Conservation (phyloP, 768 basidiomycete species). For the Boletus rubescentipes region DNA sequence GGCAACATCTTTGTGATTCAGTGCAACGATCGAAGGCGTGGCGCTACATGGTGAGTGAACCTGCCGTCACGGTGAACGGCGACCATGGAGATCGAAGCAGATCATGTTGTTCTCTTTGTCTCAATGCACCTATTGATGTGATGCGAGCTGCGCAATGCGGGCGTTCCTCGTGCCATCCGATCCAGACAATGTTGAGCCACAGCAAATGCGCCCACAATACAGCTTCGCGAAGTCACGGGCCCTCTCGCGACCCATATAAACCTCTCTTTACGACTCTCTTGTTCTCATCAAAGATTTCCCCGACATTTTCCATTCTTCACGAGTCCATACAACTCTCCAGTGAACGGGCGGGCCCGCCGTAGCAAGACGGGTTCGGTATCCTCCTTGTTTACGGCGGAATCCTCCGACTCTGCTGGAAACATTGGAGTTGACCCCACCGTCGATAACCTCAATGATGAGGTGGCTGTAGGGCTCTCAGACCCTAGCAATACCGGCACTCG, state of each 20-base stretch:
- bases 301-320: background rate
- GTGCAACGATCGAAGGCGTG: no score
- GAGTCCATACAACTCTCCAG: background rate
- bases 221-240: background rate
- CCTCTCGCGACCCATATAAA: slow-evolving; percentile 11
- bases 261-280: background rate
- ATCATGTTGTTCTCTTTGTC: no score
- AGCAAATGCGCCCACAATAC: background rate
- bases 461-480: slow-evolving; percentile 53
- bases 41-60: no score
- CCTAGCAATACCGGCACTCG: slow-evolving; percentile 40
- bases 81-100: no score
- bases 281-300: background rate
- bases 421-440: background rate
- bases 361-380: background rate
- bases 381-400: background rate
- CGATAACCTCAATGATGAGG: background rate
- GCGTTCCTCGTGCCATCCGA: no score
- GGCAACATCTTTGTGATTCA: no score
- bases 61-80: no score
- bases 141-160: no score
- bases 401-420: background rate
- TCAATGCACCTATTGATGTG: no score
- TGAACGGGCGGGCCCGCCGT: background rate
- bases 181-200: no score